These are phyloP conservation scores for Sugiyamaella japonica DNA, from an alignment of 1,139 yeast species.

Conservation along the genomic window DNA sequence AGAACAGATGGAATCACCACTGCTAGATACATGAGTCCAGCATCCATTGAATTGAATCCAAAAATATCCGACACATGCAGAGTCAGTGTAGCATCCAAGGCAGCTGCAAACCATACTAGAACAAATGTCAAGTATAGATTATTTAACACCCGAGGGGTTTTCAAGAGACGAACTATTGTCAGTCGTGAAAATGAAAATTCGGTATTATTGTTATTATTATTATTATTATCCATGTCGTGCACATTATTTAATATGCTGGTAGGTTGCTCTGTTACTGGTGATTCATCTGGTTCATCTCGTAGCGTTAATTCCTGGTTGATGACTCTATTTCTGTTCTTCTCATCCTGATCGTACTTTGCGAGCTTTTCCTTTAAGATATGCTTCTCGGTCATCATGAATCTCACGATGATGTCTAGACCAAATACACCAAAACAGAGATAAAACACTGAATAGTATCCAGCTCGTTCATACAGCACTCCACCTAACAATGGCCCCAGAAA, in stretches of 20 bases:
- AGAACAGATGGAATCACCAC: constrained; percentile 38
- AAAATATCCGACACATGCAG: constrained; percentile 38
- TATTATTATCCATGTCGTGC: too few species aligned
- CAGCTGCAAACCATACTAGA: constrained; percentile 38
- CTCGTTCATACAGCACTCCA: constrained; percentile 40
- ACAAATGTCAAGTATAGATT: constrained; percentile 34
- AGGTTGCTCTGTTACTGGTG: too few species aligned
- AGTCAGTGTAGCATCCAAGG: constrained; percentile 41
- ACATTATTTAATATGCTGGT: too few species aligned
- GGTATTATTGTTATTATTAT: too few species aligned
- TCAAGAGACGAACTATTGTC: constrained; percentile 21
- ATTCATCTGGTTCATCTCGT: too few species aligned
- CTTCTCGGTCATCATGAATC: constrained; percentile 39
- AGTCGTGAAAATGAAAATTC: background rate
- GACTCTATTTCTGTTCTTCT: constrained; percentile 9
- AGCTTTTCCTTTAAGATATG: constrained; percentile 7
- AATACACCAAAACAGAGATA: constrained; percentile 39
- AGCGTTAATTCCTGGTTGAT: constrained; percentile 4
- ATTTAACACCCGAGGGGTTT: constrained; percentile 32
- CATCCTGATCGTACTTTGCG: constrained; percentile 17
- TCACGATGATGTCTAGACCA: constrained; percentile 37
- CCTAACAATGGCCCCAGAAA: constrained; percentile 42
- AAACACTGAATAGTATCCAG: constrained; percentile 41
- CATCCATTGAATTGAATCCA: constrained; percentile 35
- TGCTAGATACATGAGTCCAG: constrained; percentile 40